phyloP scores from a whole-genome alignment of 257 asterid species.

The Nicotiana undulata region DNA sequence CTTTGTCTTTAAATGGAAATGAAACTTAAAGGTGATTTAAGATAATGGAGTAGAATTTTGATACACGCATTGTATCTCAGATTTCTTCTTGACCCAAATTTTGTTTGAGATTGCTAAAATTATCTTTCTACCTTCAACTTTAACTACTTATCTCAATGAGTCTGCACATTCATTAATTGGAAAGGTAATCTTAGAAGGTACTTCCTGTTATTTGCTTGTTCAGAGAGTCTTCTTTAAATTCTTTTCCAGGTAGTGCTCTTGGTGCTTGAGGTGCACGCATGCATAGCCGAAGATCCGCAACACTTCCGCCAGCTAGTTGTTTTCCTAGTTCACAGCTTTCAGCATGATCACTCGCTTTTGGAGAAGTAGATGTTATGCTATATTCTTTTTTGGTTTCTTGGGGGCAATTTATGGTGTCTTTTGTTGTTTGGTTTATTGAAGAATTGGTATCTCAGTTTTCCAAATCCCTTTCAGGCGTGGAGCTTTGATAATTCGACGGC shows the following conservation, averaged over 20 bases:
- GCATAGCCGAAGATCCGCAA: conserved; percentile 81
- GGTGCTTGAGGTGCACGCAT: conserved; percentile 96
- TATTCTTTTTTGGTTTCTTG: not conserved
- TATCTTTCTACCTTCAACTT: not conserved
- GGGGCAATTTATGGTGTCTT: not conserved
- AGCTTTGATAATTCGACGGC: conserved; percentile 80
- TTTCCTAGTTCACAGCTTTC: conserved; percentile 68
- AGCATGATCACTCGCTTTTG: conserved; percentile 74
- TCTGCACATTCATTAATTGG: not conserved
- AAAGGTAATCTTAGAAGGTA: not conserved
- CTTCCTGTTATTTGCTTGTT: not conserved
- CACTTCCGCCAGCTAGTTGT: conserved; percentile 79
- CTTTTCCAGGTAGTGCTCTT: conserved; percentile 77
- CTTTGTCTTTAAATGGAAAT: not conserved
- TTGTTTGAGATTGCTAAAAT: not conserved
- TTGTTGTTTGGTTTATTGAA: conserved; percentile 1
- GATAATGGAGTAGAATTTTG: not conserved
- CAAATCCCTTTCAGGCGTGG: conserved; percentile 62
- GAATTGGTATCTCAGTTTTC: not conserved
- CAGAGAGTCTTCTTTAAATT: not conserved
- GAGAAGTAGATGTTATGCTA: conserved; percentile 60
- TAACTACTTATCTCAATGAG: not conserved
- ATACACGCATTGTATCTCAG: not conserved
- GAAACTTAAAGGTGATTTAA: not conserved
- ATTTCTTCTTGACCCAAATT: not conserved